Evolutionary conservation across 169 alveolate genomes (phyloP), one percentile per base, ranked within the genome.

Genomic region (Plasmodium adleri): DNA sequence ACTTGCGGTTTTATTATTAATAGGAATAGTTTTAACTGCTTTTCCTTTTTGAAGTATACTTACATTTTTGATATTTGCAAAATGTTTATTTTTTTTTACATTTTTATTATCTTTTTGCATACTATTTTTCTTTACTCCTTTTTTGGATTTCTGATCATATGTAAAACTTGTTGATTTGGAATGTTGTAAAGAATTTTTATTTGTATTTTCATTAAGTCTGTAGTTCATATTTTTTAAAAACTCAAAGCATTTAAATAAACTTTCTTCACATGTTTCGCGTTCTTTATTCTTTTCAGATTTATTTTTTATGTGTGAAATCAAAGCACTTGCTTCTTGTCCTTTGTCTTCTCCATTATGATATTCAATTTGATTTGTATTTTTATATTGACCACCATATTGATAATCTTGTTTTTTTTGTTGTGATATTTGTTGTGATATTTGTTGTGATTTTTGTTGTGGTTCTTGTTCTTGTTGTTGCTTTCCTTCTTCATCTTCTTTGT

Each of bases 211-310:
- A 8, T 15, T 71, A 78, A 64, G 64, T 24, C 5, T 64, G 39
- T 70, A 67, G 32, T 78, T 78, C 56, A 78, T 63, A 32, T 78
- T 78, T 78, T 78, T 78, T 66, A 78, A 78, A 66, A 78, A 78
- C 47, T 78, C 89, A 15, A 64, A 78, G 17, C 89, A 78, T 78
- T 78, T 78, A 50, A 59, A 78, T 66, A 78, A 59, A 28, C 89
- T 78, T 45, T 78, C 89, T 78, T 78, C 89, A 32, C 78, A 78
- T 39, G 78, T 52, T 45, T 63, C 78, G 49, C 26, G 9, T 32
- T 78, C 60, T 8, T 32, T 45, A 39, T 66, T 78, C 32, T 52
- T 66, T 28, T 67, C 89, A 45, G 10, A 39, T 39, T 39, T 39
- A 39, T 39, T 39, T 39, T 39, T 39, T 39, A 39, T 5, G 47